phyloP scores from a whole-genome alignment of 179 eudicot species.

The Patellifolia procumbens region DNA sequence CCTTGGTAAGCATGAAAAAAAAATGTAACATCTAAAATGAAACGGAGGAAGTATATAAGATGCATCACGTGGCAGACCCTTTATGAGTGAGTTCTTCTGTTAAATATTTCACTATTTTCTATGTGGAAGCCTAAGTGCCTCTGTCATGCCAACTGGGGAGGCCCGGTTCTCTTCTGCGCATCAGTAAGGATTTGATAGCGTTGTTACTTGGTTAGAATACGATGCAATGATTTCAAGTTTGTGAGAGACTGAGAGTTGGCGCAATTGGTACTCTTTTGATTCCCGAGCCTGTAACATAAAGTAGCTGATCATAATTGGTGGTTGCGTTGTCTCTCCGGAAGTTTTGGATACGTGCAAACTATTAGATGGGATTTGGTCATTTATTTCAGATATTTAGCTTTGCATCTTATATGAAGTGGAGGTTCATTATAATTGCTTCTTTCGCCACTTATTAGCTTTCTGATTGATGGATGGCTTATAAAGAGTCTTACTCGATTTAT shows the following conservation, averaged over 20 bases:
- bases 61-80: background rate
- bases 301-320: background rate
- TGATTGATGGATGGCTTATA: background rate
- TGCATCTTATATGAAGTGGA: background rate
- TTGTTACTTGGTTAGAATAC: background rate
- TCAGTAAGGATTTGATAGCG: background rate
- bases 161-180: background rate
- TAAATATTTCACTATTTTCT: background rate
- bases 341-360: background rate
- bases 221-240: background rate
- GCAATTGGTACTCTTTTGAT: background rate
- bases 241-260: background rate
- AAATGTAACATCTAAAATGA: too few relatives aligned
- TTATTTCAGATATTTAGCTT: too few relatives aligned
- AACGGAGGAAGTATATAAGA: too few relatives aligned
- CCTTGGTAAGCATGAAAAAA: too few relatives aligned
- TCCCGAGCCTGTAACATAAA: background rate
- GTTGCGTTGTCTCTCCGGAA: background rate
- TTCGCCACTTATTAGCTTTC: background rate
- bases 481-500: background rate
- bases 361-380: background rate
- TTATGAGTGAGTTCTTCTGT: background rate
- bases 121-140: background rate
- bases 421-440: background rate
- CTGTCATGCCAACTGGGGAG: background rate